phyloP scores from a whole-genome alignment of 805 yeast genomes.

The Danielia oregonensis region DNA sequence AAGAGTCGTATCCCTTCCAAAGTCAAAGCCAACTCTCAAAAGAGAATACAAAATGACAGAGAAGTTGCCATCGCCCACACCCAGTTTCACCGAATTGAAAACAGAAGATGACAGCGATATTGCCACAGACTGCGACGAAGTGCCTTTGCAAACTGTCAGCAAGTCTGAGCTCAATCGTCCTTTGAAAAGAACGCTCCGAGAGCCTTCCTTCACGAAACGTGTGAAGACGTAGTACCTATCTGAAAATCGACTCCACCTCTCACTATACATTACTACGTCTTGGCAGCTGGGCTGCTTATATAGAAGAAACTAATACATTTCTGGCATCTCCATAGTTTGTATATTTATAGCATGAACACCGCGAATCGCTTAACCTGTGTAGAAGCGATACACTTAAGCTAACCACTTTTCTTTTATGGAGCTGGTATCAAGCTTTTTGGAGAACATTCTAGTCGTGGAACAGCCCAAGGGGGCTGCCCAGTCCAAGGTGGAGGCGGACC shows the following conservation, averaged over 20 bases:
- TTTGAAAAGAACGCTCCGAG: background rate
- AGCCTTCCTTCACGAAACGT: too few species aligned
- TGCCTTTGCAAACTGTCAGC: conserved; percentile 3
- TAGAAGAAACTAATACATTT: too few species aligned
- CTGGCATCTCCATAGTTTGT: too few species aligned
- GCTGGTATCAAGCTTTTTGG: conserved; percentile 35
- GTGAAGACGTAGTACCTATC: background rate
- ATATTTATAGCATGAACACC: too few species aligned
- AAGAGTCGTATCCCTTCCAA: conserved; percentile 15
- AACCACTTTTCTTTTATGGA: too few species aligned
- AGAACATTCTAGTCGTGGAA: conserved; percentile 32
- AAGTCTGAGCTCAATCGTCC: conserved; percentile 1
- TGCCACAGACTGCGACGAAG: conserved; percentile 15
- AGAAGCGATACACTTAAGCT: too few species aligned
- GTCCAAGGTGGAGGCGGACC: background rate
- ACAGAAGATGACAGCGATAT: conserved; percentile 13
- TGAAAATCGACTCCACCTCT: background rate
- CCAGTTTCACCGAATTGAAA: conserved; percentile 27
- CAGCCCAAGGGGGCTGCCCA: conserved; percentile 2
- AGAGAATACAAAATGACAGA: conserved; percentile 10
- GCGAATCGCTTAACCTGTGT: too few species aligned
- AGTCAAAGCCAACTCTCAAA: conserved; percentile 15
- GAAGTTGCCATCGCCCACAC: conserved; percentile 32
- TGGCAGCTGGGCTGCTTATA: too few species aligned
- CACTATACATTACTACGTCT: too few species aligned